Percentiles rank a stretch among this genome's conserved stretches.
phyloP scores from a whole-genome alignment of 176 grass and related monocot genomes.

The Musa schizocarpa region DNA sequence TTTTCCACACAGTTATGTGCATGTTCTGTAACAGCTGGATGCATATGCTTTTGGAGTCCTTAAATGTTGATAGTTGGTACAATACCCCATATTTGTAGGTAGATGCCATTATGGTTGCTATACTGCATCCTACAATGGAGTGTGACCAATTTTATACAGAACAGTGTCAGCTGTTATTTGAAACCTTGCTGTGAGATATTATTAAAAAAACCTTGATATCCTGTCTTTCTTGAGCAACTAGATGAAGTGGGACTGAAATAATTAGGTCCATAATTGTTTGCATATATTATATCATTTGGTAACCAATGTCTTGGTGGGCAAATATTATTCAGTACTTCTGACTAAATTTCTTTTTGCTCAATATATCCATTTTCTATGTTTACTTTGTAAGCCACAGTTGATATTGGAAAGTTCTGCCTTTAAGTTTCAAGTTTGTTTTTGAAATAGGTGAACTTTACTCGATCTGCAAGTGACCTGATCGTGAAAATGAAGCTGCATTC shows the following conservation, averaged over 20 bases:
- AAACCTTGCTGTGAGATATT: too few relatives aligned
- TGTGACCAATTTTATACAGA: too few relatives aligned
- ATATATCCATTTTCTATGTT: not conserved
- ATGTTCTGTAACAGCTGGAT: too few relatives aligned
- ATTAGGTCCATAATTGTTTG: not conserved
- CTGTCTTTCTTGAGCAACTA: not conserved
- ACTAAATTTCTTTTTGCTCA: not conserved
- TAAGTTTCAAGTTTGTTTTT: slow-evolving; percentile 15
- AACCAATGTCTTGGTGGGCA: too few relatives aligned
- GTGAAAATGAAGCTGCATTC: slow-evolving; percentile 95
- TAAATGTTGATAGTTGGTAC: too few relatives aligned
- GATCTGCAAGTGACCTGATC: slow-evolving; percentile 52
- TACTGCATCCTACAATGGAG: too few relatives aligned
- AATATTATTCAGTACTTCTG: slow-evolving; percentile 6
- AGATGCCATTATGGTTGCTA: too few relatives aligned
- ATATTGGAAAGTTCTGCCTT: not conserved
- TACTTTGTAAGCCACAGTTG: not conserved
- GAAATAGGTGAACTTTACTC: slow-evolving; percentile 69
- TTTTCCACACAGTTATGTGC: too few relatives aligned
- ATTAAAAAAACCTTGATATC: not conserved
- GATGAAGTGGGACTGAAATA: not conserved
- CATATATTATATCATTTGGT: not conserved
- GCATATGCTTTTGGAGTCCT: too few relatives aligned
- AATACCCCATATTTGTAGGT: too few relatives aligned
- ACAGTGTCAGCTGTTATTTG: too few relatives aligned